Base-by-base conservation (phyloP, 306 rosid genomes). In the Cucumis melo region DNA sequence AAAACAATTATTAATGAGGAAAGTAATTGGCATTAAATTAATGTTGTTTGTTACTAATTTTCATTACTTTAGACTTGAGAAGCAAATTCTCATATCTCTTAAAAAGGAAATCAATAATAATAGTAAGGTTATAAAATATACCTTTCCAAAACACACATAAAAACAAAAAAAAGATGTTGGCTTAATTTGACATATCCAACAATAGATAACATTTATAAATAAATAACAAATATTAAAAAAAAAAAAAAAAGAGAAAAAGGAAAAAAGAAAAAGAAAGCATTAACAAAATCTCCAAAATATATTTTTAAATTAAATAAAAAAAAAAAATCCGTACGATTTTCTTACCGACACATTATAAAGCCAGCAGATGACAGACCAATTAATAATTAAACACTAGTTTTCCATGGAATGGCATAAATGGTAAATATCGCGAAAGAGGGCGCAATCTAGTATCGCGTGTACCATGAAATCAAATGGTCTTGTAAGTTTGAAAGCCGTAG, bases 401-500 rank as follows among this genome's bases (percentile, higher is more conserved):
- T 32, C 44, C 42, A 14, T 20, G n/a, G 10, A 46, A 51, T 54
- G 72, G 34, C 14, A 20, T 32, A 14, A 14, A 42, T 8, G 0
- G 80, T 62, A 73, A 21, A 46, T 78, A 44, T 14, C 8, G 3
- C 6, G 11, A 3, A 10, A 51, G 19, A 38, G 5, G 17, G 0
- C 5, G 61, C 34, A 32, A 61, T 83, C 73, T 68, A 36, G 76
- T 81, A 42, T n/a, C 7, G 14, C 10, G 16, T 2, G 59, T 46
- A 15, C 13, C 66, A 72, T 8, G 23, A 29, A 46, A 64, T 72
- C 12, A 61, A 72, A 46, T 24, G 55, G 77, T 32, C 67, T 68
- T 2, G 66, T 38, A 13, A 27, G 57, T 66, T 82, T 76, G 41
- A 59, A 73, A 75, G 84, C 79, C 82, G 83, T 16, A 19, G 82